Evolutionary conservation across 345 rosid genomes (phyloP).

Genomic region (Murraya koenigii): DNA sequence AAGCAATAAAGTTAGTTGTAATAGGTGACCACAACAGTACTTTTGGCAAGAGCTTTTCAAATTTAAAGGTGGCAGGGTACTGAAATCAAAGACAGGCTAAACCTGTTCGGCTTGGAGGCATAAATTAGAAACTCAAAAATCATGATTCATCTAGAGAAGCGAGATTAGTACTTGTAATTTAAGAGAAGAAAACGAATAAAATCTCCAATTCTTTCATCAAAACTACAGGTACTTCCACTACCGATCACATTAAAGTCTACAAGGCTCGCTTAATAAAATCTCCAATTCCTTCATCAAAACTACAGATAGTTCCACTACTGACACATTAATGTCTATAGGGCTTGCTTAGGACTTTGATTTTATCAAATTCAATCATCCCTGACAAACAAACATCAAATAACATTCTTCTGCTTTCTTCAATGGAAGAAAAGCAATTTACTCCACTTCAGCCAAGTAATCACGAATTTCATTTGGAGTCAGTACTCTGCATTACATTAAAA

Average conservation of each 20-base stretch:
- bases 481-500: constrained; percentile 45
- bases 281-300: background rate
- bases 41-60: too few relatives aligned
- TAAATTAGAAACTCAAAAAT: too few relatives aligned
- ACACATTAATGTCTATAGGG: background rate
- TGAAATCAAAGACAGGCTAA: too few relatives aligned
- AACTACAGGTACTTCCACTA: background rate
- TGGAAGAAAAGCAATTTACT: constrained; percentile 28
- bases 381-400: background rate
- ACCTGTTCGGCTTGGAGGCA: too few relatives aligned
- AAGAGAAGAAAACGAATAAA: background rate
- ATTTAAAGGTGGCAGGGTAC: too few relatives aligned
- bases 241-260: background rate
- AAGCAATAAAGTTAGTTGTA: too few relatives aligned
- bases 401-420: background rate
- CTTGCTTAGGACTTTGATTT: background rate
- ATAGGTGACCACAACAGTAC: too few relatives aligned
- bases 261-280: background rate
- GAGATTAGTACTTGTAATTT: background rate
- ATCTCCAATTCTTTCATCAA: background rate
- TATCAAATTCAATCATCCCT: constrained; percentile 9
- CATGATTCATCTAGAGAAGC: background rate
- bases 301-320: background rate
- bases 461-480: constrained; percentile 79
- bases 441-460: constrained; percentile 58